phyloP scores from a whole-genome alignment of 1,284 basidiomycete species.

The Irpex rosettiformis region DNA sequence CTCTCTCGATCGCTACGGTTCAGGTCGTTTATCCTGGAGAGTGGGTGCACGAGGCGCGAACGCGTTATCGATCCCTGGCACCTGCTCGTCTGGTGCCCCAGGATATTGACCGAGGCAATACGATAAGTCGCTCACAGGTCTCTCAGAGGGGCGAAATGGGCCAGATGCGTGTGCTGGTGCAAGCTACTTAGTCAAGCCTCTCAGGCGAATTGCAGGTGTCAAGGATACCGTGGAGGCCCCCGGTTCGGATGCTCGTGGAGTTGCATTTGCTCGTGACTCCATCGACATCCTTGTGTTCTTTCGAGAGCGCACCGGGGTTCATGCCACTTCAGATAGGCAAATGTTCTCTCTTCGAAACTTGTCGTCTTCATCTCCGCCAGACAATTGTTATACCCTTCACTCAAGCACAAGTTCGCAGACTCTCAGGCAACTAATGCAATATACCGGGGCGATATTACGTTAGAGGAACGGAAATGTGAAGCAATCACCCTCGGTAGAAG shows the following conservation, averaged over 20 bases:
- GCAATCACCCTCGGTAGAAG: background rate
- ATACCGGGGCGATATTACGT: background rate
- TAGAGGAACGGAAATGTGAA: background rate
- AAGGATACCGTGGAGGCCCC: slow-evolving; percentile 10
- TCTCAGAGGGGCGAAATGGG: background rate
- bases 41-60: background rate
- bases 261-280: slow-evolving; percentile 4
- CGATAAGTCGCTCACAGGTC: background rate
- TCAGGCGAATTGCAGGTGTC: background rate
- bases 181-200: background rate
- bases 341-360: slow-evolving; percentile 1
- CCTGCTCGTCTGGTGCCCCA: background rate
- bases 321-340: slow-evolving; percentile 24
- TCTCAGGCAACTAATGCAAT: background rate
- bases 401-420: background rate
- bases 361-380: background rate
- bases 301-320: slow-evolving; percentile 20
- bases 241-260: slow-evolving; percentile 23
- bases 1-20: background rate
- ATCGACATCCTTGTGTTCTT: slow-evolving; percentile 19
- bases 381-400: background rate
- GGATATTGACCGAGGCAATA: background rate
- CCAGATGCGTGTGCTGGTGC: background rate
- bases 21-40: background rate
- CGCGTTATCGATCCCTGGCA: slow-evolving; percentile 1